Evolutionary conservation across 179 eudicot species (phyloP), one percentile per base, ranked within the genome.

Genomic region (Carnegiea gigantea): DNA sequence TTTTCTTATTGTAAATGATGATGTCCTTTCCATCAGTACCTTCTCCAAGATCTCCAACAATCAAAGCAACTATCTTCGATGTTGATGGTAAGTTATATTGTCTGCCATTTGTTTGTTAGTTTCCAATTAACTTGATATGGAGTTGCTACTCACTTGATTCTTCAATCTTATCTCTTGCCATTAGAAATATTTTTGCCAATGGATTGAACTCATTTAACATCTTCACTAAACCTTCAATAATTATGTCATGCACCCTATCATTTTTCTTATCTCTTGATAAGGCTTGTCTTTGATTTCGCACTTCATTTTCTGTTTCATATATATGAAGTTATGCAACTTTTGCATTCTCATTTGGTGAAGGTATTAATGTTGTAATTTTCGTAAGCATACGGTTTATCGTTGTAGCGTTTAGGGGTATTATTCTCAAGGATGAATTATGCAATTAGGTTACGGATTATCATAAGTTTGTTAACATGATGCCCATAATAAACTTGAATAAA

Each of bases 241-340:
- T n/a, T 21, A 0, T 6, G 1, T 18, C 38, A 1, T 64, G 33
- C 24, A 26, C 5, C 9, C n/a, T 38, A 2, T 13, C 6, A 21
- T 7, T 11, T 11, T 15, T 28, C 30, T 28, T 1, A 28, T 28
- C 30, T 28, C 30, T 28, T 28, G 1, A 28, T 28, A 28, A 28
- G 30, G 30, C 30, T 28, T 28, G 30, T 28, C 30, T 28, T 28
- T 28, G 30, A 28, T 28, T 28, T 28, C 21, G 10, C 9, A 72
- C 78, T 23, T 80, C 46, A 12, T 80, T 26, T 15, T 21, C 44
- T 2, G 9, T n/a, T 21, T 72, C 51, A 40, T 74, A 70, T 6
- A 78, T 59, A 30, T 73, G 73, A 51, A 79, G 28, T 70, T 79
- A 49, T 11, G 81, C 68, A 28, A 36, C 65, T n/a, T 24, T 68